phyloP scores from a whole-genome alignment of 2,329 filamentous ascomycete species.

The Akanthomyces dipterigenus region DNA sequence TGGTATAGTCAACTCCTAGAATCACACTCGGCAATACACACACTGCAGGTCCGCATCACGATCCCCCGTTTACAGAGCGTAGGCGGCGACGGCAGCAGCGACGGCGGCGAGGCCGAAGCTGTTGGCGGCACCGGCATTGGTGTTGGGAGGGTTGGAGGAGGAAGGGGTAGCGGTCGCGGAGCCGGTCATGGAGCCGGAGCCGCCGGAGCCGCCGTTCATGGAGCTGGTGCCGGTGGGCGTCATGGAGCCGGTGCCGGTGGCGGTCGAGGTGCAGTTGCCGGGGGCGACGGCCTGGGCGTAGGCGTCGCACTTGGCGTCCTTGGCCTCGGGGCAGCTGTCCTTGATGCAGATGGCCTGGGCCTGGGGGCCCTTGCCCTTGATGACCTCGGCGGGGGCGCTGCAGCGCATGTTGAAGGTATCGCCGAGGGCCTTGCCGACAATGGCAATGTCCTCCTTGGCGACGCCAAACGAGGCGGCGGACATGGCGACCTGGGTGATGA shows the following conservation, averaged over 20 bases:
- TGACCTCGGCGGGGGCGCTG: constrained; percentile 36
- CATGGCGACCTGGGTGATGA: constrained; percentile 51
- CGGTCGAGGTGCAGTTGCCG: constrained; percentile 12
- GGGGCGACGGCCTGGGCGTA: constrained; percentile 29
- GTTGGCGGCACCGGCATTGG: constrained; percentile 20
- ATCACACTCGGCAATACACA: background rate
- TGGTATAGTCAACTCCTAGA: background rate
- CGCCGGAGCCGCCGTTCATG: constrained; percentile 13
- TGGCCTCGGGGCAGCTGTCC: constrained; percentile 38
- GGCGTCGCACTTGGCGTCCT: constrained; percentile 37
- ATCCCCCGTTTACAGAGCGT: constrained; percentile 18
- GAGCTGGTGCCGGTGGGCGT: constrained; percentile 19
- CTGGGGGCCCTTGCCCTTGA: constrained; percentile 37
- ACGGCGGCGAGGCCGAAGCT: constrained; percentile 22
- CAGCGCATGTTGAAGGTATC: constrained; percentile 47
- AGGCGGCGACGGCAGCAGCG: constrained; percentile 22
- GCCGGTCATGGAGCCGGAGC: constrained; percentile 7
- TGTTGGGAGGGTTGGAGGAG: constrained; percentile 12
- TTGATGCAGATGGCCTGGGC: constrained; percentile 52
- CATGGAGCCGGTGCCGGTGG: constrained; percentile 10
- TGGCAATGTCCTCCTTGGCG: constrained; percentile 41
- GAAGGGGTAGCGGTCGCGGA: constrained; percentile 12
- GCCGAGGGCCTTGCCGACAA: constrained; percentile 42
- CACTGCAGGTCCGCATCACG: background rate
- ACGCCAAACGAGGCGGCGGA: constrained; percentile 54